Evolutionary conservation across 306 rosid genomes (phyloP), one percentile per base, ranked within the genome.

Genomic region (Prinsepia uniflora): DNA sequence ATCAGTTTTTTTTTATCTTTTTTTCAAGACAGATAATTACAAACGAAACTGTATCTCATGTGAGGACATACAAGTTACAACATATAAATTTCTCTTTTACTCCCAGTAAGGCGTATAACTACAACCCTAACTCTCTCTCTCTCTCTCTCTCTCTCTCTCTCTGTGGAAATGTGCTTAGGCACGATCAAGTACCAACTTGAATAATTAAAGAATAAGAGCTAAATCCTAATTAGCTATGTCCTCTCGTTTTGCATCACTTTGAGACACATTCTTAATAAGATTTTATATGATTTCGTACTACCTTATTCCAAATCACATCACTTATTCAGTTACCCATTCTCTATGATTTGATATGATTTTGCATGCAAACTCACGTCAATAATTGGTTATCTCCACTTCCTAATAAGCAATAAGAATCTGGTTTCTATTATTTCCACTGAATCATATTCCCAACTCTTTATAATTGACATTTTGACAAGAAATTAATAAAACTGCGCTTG

Each of bases 381-480:
- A 8, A 46, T 46, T 46, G 4, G 2, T 30, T n/a, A 8, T 69
- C 52, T 41, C 64, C 13, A 54, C 54, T 53, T 12, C 20, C 63
- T 54, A 30, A 30, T 30, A 30, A 30, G 3, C 36, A 1, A 24
- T 11, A 13, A 40, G 73, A 40, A 7, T 54, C 53, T 19, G 52
- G 73, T 30, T 41, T 57, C 56, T 18, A 18, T 55, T 57, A 15
- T 43, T 24, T 70, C 22, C 15, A 34, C 53, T 70, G 65, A 57
- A 70, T 44, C 74, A 57, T 57, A 70, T 70, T 57, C 74, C 44
- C 74, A 11, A 8, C 41, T 64, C 74, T 43, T 24, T 70, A 56
- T 15, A 0, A 30, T 4, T 15, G 36, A 3, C 36, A 30, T 0
- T 30, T 30, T 30, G 56, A 56, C 44, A 57, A 22, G 74, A 56